Base-by-base conservation (phyloP, 805 yeast genomes). In the Sungouiella blattae region DNA sequence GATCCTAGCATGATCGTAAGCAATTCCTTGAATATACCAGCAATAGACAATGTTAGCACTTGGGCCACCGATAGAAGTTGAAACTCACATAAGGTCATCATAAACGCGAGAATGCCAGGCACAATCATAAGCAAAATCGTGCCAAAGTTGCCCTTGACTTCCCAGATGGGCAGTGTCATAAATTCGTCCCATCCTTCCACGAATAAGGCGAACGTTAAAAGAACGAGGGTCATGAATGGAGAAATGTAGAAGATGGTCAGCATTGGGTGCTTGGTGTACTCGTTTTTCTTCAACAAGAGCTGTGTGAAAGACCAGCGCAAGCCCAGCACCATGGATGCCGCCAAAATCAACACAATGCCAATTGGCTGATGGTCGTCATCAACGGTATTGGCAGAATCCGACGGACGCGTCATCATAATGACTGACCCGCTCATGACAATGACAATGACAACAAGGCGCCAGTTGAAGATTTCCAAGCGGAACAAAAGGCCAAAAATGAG, bases 271-370 rank as follows among this genome's bases (percentile, higher is more conserved):
- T 74, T 73, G 4, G 80, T 76, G 35, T 77, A 62, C 18, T 67
- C 69, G 44, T 78, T 79, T 28, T 66, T 71, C 46, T 75, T 82
- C 32, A 93, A 64, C 23, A 91, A 69, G 15, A 93, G 58, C 54
- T 93, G 98, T 1, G 98, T 88, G 42, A 89, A 75, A 1, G 95
- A 91, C 98, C 98, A 93, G 44, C 98, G 74, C 33, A 93, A 64
- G 0, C 98, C 98, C 11, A 93, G 81, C 63, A 87, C 73, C 55
- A 83, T 73, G 2, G 95, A 78, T 4, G 96, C 89, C 2, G 75
- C 62, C 18, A 93, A 62, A 1, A 91, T 97, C 18, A 88, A 62
- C 2, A 78, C 35, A 15, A 87, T 78, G 2, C 98, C 98, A 2
- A 81, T 9, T 24, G 43, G 52, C 37, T 38, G 60, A 39, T 40